Evolutionary conservation across 2,329 filamentous ascomycete species (phyloP).

Genomic region (Fusarium metavorans): DNA sequence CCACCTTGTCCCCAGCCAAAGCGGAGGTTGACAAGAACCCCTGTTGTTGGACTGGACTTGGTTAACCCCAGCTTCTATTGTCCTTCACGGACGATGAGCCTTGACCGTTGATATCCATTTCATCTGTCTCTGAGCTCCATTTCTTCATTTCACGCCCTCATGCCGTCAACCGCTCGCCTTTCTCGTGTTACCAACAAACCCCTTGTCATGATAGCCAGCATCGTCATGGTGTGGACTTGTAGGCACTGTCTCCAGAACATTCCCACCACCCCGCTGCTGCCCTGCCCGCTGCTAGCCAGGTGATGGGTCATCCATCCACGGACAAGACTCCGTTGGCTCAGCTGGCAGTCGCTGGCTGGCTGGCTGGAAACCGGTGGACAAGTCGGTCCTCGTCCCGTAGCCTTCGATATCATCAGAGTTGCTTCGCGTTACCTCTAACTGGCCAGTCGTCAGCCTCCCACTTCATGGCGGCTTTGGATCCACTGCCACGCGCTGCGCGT

Average conservation of each 20-base stretch:
- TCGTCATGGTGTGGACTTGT: neutral
- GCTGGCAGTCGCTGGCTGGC: conserved; percentile 13
- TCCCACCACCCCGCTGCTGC: conserved; percentile 13
- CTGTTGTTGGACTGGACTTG: conserved; percentile 25
- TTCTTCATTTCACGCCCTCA: neutral
- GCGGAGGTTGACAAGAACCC: conserved; percentile 27
- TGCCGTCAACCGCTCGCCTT: neutral
- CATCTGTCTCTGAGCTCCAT: neutral
- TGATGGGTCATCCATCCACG: conserved; percentile 23
- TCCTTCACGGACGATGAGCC: neutral
- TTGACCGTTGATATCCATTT: neutral
- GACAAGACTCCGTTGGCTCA: conserved; percentile 20
- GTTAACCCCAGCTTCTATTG: conserved; percentile 22
- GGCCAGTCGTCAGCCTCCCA: neutral
- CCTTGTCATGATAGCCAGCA: neutral
- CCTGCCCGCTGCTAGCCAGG: conserved; percentile 14
- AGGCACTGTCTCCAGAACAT: conserved; percentile 6
- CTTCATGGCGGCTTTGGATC: neutral
- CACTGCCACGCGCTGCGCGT: conserved; percentile 2
- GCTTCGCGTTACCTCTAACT: conserved; percentile 4
- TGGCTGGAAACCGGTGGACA: neutral
- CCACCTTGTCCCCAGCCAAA: conserved; percentile 26
- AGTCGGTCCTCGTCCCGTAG: conserved; percentile 10
- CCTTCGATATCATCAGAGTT: conserved; percentile 13
- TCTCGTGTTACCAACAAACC: neutral